Evolutionary conservation across 1,284 basidiomycete genomes (phyloP).

Genomic region (Apiotrichum veenhuisii): DNA sequence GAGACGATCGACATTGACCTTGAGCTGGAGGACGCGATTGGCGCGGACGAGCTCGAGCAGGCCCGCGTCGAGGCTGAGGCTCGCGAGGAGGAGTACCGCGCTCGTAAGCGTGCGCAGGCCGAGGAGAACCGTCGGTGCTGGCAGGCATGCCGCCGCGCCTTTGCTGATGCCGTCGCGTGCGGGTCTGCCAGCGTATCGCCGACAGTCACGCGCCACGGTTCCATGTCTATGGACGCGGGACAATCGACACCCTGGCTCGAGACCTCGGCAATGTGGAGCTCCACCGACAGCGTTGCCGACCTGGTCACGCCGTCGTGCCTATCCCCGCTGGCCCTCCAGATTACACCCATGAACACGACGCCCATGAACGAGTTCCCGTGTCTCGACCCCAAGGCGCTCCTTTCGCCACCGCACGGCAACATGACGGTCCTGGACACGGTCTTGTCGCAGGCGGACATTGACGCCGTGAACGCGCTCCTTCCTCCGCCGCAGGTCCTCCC

Average conservation of each 20-base stretch:
- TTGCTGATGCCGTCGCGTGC: constrained; percentile 15
- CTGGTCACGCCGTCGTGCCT: constrained; percentile 15
- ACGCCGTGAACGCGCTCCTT: constrained; percentile 8
- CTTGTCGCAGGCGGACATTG: constrained; percentile 29
- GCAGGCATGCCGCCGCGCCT: constrained; percentile 34
- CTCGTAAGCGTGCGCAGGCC: constrained; percentile 29
- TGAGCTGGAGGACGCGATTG: constrained; percentile 29
- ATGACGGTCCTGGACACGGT: constrained; percentile 27
- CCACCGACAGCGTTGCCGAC: constrained; percentile 12
- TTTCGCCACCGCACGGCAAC: constrained; percentile 14
- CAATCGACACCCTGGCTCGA: constrained; percentile 16
- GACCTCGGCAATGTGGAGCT: constrained; percentile 6
- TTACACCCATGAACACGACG: constrained; percentile 6
- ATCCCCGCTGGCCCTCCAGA: constrained; percentile 34
- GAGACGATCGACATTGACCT: constrained; percentile 14
- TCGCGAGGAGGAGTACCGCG: constrained; percentile 32
- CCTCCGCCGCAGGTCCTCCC: neutral
- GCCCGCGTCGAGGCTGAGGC: constrained; percentile 39
- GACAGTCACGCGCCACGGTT: neutral
- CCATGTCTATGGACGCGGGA: constrained; percentile 2
- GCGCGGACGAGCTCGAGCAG: constrained; percentile 38
- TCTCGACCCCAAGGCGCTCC: constrained; percentile 25
- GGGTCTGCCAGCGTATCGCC: constrained; percentile 12
- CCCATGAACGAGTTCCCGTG: constrained; percentile 6
- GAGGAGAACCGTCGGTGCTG: constrained; percentile 31